Conservation (phyloP, 2,329 filamentous ascomycete species). For the Triangularia setosa region DNA sequence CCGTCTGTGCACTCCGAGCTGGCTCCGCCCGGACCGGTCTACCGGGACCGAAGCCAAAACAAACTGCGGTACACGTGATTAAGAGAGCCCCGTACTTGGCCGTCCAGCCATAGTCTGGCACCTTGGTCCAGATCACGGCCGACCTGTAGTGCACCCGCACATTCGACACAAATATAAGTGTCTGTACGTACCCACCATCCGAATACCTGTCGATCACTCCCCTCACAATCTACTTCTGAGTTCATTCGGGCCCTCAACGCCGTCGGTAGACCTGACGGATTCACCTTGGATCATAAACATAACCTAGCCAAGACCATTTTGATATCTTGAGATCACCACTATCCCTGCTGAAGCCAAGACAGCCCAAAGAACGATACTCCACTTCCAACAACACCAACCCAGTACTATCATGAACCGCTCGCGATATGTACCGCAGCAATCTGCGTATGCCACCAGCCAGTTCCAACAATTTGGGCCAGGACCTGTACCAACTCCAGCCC, state of each 20-base stretch:
- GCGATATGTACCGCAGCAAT: slow-evolving; percentile 11
- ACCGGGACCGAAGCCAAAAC: slow-evolving; percentile 2
- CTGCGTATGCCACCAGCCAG: slow-evolving; percentile 8
- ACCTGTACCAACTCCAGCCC: slow-evolving; percentile 3
- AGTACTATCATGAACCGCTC: slow-evolving; percentile 19
- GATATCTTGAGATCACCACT: not conserved
- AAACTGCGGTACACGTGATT: not conserved
- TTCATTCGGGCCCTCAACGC: not conserved
- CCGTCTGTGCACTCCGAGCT: not conserved
- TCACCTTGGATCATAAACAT: not conserved
- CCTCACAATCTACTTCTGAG: slow-evolving; percentile 4
- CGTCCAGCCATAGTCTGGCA: slow-evolving; percentile 2
- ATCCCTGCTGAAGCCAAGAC: not conserved
- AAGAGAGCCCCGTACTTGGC: not conserved
- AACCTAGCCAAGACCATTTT: not conserved
- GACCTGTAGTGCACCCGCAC: slow-evolving; percentile 2
- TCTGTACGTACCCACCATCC: slow-evolving; percentile 9
- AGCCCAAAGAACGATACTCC: not conserved
- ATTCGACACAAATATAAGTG: slow-evolving; percentile 16
- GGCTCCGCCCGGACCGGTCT: not conserved
- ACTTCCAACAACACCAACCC: not conserved
- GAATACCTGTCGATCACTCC: slow-evolving; percentile 5
- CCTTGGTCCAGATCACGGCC: slow-evolving; percentile 14
- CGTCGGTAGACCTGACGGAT: slow-evolving; percentile 9
- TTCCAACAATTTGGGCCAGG: slow-evolving; percentile 12